A percentile compares a stretch with the other conserved stretches of the same genome.
These are phyloP conservation scores for Odontarrhena argentea DNA, from an alignment of 345 rosid genomes.

Conservation along the genomic window DNA sequence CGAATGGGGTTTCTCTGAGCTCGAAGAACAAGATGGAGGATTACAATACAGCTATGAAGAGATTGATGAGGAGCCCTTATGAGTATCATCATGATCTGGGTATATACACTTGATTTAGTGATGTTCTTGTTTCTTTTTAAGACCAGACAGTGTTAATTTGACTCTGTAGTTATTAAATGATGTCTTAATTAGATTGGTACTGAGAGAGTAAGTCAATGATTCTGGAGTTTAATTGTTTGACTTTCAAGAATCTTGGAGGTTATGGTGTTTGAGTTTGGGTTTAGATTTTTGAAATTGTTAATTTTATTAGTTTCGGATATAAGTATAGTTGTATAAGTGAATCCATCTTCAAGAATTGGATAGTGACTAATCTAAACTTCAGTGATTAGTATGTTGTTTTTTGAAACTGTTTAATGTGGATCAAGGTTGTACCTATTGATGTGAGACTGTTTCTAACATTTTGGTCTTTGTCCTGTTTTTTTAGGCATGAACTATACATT, in stretches of 20 bases:
- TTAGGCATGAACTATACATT: constrained; percentile 90
- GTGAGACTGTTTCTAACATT: constrained; percentile 10
- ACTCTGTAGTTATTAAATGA: background rate
- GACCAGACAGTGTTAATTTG: background rate
- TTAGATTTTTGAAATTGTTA: background rate
- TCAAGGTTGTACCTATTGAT: background rate
- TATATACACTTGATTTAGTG: constrained; percentile 22
- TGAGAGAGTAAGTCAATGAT: background rate
- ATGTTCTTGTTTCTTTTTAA: background rate
- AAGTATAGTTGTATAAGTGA: background rate
- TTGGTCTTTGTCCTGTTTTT: constrained; percentile 32
- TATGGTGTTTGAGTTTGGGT: background rate
- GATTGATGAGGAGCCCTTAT: constrained; percentile 86
- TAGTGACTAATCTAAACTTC: background rate
- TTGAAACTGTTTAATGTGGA: background rate
- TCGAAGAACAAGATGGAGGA: constrained; percentile 62
- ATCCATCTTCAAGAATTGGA: background rate
- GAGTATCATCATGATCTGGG: constrained; percentile 97
- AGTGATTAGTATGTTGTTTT: background rate
- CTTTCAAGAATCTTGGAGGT: background rate
- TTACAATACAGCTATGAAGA: constrained; percentile 83
- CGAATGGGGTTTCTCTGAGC: constrained; percentile 40
- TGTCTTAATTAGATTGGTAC: background rate
- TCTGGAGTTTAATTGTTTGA: constrained; percentile 15
- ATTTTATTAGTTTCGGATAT: background rate